Evolutionary conservation across 2,329 filamentous ascomycete species (phyloP).

Genomic region (Cercospora citrullina): DNA sequence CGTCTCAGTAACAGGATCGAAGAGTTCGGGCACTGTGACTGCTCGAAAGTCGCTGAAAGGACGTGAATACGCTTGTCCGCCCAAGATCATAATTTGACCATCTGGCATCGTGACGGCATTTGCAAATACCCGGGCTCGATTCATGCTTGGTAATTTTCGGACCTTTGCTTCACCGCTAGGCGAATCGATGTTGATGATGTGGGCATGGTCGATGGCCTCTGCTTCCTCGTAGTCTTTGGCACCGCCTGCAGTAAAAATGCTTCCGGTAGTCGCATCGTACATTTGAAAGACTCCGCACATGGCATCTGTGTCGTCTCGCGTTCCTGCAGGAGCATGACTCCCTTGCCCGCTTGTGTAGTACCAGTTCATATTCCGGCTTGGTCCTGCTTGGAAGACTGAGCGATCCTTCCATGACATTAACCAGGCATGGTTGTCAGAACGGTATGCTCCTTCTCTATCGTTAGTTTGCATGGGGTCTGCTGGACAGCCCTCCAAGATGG

Average conservation of each 20-base stretch:
- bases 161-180: constrained; percentile 8
- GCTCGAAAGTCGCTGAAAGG: constrained; percentile 28
- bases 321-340: constrained; percentile 45
- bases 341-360: constrained; percentile 52
- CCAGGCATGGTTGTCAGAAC: constrained; percentile 53
- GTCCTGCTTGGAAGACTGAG: constrained; percentile 57
- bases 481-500: not conserved
- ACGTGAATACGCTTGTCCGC: constrained; percentile 29
- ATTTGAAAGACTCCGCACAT: constrained; percentile 60
- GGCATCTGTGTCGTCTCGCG: constrained; percentile 49
- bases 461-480: constrained; percentile 17
- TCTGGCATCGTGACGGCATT: constrained; percentile 35
- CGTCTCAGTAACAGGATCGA: constrained; percentile 20
- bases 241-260: constrained; percentile 57
- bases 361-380: constrained; percentile 59
- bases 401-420: constrained; percentile 49
- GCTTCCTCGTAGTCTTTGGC: constrained; percentile 48
- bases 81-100: constrained; percentile 39
- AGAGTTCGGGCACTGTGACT: constrained; percentile 25
- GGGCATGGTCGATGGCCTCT: constrained; percentile 47
- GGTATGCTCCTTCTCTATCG: constrained; percentile 46
- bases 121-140: constrained; percentile 34
- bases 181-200: constrained; percentile 52
- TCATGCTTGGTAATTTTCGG: constrained; percentile 28
- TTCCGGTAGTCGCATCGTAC: constrained; percentile 56